phyloP scores from a whole-genome alignment of 768 basidiomycete species.

The Favolaschia claudopus region DNA sequence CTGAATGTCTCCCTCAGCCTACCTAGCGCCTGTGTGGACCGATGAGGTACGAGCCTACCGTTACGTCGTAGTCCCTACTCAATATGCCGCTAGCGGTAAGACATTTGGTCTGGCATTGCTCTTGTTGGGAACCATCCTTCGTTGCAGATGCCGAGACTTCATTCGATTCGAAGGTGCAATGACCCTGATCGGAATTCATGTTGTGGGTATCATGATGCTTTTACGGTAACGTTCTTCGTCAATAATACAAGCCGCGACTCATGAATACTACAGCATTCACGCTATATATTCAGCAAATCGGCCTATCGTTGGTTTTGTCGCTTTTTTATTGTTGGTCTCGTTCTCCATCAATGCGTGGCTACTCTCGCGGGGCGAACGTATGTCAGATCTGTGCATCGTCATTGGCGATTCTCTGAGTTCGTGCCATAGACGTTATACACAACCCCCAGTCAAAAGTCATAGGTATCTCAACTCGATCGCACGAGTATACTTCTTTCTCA shows the following conservation, averaged over 20 bases:
- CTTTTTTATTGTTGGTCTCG: constrained; percentile 50
- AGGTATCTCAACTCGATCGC: constrained; percentile 29
- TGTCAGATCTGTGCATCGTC: constrained; percentile 26
- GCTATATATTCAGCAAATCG: constrained; percentile 46
- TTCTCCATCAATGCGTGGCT: constrained; percentile 62
- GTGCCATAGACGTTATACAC: constrained; percentile 47
- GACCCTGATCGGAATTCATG: constrained; percentile 59
- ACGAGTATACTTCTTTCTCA: background rate
- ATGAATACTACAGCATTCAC: constrained; percentile 36
- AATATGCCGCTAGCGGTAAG: constrained; percentile 13
- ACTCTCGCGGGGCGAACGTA: constrained; percentile 58
- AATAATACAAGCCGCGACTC: background rate
- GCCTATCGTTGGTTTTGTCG: constrained; percentile 38
- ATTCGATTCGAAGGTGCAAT: constrained; percentile 61
- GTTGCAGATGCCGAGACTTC: constrained; percentile 51
- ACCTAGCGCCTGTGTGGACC: constrained; percentile 50
- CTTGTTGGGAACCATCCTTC: background rate
- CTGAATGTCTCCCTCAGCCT: constrained; percentile 39
- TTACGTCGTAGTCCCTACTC: background rate
- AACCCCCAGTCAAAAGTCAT: constrained; percentile 46
- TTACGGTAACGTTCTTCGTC: constrained; percentile 44
- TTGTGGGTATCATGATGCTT: constrained; percentile 67
- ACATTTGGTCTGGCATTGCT: background rate
- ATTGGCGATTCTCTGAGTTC: background rate
- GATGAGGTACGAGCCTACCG: constrained; percentile 37